Conservation (phyloP, 495 filamentous ascomycete species). For the Aspergillus heteromorphus region DNA sequence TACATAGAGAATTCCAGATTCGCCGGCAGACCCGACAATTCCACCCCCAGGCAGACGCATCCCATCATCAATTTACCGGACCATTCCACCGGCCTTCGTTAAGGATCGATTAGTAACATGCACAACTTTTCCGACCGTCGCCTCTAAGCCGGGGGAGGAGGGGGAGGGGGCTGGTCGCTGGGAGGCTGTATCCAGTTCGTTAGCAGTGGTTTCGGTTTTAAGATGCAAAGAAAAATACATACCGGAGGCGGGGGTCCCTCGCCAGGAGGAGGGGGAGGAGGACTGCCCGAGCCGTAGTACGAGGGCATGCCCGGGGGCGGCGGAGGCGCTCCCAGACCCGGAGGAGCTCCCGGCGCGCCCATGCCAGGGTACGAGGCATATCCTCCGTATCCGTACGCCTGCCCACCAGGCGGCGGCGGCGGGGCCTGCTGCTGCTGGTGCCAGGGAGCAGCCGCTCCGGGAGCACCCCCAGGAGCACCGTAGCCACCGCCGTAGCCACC, state of each 20-base stretch:
- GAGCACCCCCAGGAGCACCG: constrained; percentile 50
- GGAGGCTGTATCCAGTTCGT: constrained; percentile 43
- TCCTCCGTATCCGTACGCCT: constrained; percentile 48
- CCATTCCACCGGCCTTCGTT: neutral
- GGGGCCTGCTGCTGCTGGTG: constrained; percentile 59
- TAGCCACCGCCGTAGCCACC: constrained; percentile 42
- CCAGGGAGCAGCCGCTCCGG: constrained; percentile 58
- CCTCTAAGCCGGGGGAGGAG: constrained; percentile 51
- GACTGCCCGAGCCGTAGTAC: constrained; percentile 59
- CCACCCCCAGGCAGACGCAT: too few relatives aligned
- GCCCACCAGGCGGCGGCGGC: constrained; percentile 45
- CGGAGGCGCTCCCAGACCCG: constrained; percentile 60
- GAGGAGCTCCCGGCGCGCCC: constrained; percentile 58
- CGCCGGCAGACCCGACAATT: too few relatives aligned
- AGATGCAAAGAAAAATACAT: constrained; percentile 15
- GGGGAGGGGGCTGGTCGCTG: constrained; percentile 67
- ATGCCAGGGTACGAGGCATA: constrained; percentile 58
- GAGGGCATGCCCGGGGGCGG: constrained; percentile 67
- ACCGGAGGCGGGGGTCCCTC: constrained; percentile 63
- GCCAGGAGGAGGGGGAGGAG: constrained; percentile 54
- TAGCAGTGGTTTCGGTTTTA: constrained; percentile 9
- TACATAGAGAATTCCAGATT: neutral
- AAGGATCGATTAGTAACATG: neutral
- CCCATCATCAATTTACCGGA: neutral
- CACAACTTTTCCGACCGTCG: neutral